These are phyloP conservation scores for Pyricularia grisea DNA, from an alignment of 2,329 filamentous ascomycete genomes.

Conservation along the genomic window DNA sequence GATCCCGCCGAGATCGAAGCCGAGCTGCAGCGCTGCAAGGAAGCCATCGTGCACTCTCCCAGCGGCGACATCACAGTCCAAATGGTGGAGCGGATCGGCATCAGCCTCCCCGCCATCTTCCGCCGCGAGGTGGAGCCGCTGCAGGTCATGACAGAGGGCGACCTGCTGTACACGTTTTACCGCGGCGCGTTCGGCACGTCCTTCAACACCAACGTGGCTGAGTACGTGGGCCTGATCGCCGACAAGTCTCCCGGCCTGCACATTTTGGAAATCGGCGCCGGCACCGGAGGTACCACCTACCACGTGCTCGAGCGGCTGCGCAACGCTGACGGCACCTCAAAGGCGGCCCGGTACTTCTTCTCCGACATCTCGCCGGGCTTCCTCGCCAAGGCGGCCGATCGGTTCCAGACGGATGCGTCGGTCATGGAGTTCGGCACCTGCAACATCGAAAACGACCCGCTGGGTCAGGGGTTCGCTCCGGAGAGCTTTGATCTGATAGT, in stretches of 20 bases:
- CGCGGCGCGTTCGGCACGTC: background rate
- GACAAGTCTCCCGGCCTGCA: slow-evolving; percentile 13
- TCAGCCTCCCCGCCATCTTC: background rate
- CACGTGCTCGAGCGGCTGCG: slow-evolving; percentile 10
- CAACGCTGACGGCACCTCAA: slow-evolving; percentile 30
- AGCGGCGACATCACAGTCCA: no score
- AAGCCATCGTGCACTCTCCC: no score
- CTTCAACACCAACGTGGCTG: background rate
- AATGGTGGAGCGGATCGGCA: slow-evolving; percentile 1
- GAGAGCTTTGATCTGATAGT: background rate
- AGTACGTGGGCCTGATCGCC: background rate
- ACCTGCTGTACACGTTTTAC: slow-evolving; percentile 7
- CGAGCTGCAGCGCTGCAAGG: background rate
- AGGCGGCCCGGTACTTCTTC: slow-evolving; percentile 31
- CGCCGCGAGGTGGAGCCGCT: background rate
- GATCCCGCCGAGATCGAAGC: background rate
- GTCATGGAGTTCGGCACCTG: slow-evolving; percentile 19
- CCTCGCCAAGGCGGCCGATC: slow-evolving; percentile 42
- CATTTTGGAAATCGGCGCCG: slow-evolving; percentile 26
- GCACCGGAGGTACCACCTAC: slow-evolving; percentile 19
- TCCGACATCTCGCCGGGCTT: slow-evolving; percentile 31
- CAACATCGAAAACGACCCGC: background rate
- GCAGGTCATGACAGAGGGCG: slow-evolving; percentile 9
- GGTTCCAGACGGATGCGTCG: slow-evolving; percentile 42
- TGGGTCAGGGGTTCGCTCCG: background rate